Base-by-base conservation (phyloP, 176 grass and related monocot genomes). In the Coix lacrymajobi region DNA sequence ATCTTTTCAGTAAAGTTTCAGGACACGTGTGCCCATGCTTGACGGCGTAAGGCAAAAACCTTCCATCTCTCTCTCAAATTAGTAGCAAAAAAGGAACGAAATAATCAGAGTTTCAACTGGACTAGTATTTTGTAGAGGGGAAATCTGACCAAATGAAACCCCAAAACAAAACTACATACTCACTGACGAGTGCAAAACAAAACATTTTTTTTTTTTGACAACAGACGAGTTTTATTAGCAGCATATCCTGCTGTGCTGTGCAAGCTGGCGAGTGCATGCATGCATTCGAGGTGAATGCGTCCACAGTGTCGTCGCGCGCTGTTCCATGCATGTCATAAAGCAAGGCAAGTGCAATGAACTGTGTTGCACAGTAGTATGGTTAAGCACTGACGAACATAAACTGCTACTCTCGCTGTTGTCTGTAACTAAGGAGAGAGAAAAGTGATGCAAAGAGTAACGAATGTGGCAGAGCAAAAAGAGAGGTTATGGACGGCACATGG, bases 391-490 rank as follows among this genome's bases (percentile, higher is more conserved):
- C 39, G 7, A 34, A 62, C n/a, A n/a, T n/a, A n/a, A n/a, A n/a
- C n/a, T n/a, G n/a, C n/a, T n/a, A n/a, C 6, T 66, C 19, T 48
- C 77, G 4, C 3, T 6, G 8, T 26, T 58, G 56, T 51, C 29
- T 8, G 17, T 52, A 20, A 28, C 72, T 12, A 67, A 56, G 71
- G 81, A 56, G 43, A 54, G 81, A 83, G 60, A 52, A 52, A 7
- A 51, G 12, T 1, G 68, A 8, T 11, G n/a, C 71, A 29, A 63
- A 65, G 57, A 17, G n/a, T 75, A 84, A 63, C 58, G 82, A 49
- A 85, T 79, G 54, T 72, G 76, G 56, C 56, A 79, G 38, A 33
- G 32, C 39, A 63, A 86, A 83, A 79, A 25, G 48, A n/a, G n/a
- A n/a, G n/a, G n/a, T n/a, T n/a, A n/a, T n/a, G n/a, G n/a, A n/a